Conservation (phyloP, 1,284 basidiomycete species). For the Cystobasidium pallidum region DNA sequence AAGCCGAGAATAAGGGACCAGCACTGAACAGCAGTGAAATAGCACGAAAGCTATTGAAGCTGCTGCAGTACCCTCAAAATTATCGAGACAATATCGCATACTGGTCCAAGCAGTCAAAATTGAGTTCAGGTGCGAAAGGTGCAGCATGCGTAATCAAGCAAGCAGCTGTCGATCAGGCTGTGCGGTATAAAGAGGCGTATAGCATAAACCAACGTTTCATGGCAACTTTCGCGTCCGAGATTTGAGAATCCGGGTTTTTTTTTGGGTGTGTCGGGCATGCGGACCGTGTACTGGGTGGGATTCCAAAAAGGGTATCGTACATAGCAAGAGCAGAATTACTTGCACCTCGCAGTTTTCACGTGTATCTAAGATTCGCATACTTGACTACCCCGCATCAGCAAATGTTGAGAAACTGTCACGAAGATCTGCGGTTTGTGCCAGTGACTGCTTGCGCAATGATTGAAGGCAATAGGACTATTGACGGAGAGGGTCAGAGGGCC, state of each 20-base stretch:
- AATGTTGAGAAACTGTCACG: background rate
- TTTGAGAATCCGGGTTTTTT: background rate
- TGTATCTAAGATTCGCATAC: no score
- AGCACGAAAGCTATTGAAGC: slow-evolving; percentile 3
- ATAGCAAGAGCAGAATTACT: background rate
- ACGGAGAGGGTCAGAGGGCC: background rate
- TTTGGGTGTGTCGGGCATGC: background rate
- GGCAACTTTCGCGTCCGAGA: background rate
- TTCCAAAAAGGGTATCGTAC: background rate
- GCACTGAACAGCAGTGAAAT: slow-evolving; percentile 14
- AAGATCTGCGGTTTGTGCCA: slow-evolving; percentile 1
- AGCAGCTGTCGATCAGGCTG: slow-evolving; percentile 3
- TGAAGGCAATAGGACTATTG: slow-evolving; percentile 18
- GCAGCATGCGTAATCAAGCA: slow-evolving; percentile 12
- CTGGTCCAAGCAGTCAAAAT: slow-evolving; percentile 19
- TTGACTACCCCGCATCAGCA: background rate
- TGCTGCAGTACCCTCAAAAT: background rate
- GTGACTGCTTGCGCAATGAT: slow-evolving; percentile 6
- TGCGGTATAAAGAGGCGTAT: background rate
- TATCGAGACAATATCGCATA: slow-evolving; percentile 20
- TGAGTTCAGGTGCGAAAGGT: slow-evolving; percentile 15
- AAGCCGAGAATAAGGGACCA: slow-evolving; percentile 28
- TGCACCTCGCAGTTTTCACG: no score
- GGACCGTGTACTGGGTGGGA: background rate
- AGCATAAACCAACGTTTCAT: slow-evolving; percentile 1